Evolutionary conservation across 192 early-diverging fungal genomes (phyloP).

Genomic region (Spizellomyces punctatus): DNA sequence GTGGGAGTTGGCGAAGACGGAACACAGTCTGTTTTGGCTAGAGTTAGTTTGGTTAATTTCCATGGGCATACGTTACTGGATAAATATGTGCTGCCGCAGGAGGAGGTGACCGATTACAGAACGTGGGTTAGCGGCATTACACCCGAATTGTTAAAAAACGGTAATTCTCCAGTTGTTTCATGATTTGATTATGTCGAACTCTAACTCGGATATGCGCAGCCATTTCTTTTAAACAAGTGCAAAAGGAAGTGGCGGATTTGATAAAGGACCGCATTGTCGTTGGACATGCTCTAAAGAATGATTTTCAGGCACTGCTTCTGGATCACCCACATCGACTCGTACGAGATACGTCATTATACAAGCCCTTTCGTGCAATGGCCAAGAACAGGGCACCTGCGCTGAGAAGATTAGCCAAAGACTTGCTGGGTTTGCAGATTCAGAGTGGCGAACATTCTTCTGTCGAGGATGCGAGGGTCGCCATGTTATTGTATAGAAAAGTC

Average conservation of each 20-base stretch:
- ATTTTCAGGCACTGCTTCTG: conserved; percentile 79
- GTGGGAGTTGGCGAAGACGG: conserved; percentile 92
- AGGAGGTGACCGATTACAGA: conserved; percentile 89
- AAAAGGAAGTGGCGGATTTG: conserved; percentile 76
- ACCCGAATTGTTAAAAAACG: conserved; percentile 64
- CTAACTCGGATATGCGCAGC: conserved; percentile 34
- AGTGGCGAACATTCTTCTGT: conserved; percentile 85
- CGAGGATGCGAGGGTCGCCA: conserved; percentile 87
- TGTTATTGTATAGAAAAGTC: conserved; percentile 84
- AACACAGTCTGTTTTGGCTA: conserved; percentile 78
- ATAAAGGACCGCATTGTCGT: conserved; percentile 85
- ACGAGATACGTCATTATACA: conserved; percentile 84
- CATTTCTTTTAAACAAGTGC: conserved; percentile 75
- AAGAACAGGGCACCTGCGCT: conserved; percentile 72
- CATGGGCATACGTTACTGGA: conserved; percentile 86
- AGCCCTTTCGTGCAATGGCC: conserved; percentile 68
- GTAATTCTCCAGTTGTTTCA: conserved; percentile 19
- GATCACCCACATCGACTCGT: conserved; percentile 76
- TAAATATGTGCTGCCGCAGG: conserved; percentile 78
- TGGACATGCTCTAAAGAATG: conserved; percentile 90
- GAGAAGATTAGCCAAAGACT: conserved; percentile 71
- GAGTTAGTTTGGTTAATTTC: conserved; percentile 93
- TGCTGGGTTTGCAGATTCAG: conserved; percentile 85
- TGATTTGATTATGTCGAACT: not conserved
- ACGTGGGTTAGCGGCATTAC: conserved; percentile 92